phyloP scores from a whole-genome alignment of 768 basidiomycete species.

The Pulveroboletus frians region DNA sequence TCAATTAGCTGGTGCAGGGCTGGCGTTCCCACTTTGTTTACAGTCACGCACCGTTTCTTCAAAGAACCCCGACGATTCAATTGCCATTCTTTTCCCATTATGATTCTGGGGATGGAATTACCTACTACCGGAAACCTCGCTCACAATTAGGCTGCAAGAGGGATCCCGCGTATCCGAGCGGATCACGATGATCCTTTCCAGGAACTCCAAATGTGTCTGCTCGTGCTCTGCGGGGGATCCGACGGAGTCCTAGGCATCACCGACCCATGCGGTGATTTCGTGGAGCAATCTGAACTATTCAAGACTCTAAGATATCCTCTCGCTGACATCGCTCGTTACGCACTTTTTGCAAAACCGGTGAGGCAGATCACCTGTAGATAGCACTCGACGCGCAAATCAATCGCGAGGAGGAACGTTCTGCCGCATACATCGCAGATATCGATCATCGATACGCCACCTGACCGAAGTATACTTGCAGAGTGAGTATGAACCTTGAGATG shows the following conservation, averaged over 20 bases:
- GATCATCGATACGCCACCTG: not conserved
- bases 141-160: not conserved
- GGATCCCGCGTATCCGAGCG: conserved; percentile 15
- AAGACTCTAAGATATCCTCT: not conserved
- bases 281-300: conserved; percentile 1
- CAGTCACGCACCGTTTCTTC: not conserved
- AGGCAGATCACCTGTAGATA: conserved; percentile 6
- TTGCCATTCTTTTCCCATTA: not conserved
- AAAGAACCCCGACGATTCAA: not conserved
- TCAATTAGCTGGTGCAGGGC: not conserved
- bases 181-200: conserved; percentile 1
- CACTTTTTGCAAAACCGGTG: conserved; percentile 2
- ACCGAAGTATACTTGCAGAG: not conserved
- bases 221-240: conserved; percentile 13
- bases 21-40: not conserved
- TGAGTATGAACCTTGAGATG: conserved; percentile 2
- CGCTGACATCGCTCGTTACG: conserved; percentile 1
- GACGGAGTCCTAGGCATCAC: not conserved
- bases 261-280: conserved; percentile 11
- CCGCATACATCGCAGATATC: not conserved
- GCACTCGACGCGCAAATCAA: conserved; percentile 1
- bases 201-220: not conserved
- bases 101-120: not conserved
- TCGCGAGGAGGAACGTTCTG: conserved; percentile 6
- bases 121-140: not conserved